Conservation (phyloP, 2,329 filamentous ascomycete species). For the Didymella exigua region DNA sequence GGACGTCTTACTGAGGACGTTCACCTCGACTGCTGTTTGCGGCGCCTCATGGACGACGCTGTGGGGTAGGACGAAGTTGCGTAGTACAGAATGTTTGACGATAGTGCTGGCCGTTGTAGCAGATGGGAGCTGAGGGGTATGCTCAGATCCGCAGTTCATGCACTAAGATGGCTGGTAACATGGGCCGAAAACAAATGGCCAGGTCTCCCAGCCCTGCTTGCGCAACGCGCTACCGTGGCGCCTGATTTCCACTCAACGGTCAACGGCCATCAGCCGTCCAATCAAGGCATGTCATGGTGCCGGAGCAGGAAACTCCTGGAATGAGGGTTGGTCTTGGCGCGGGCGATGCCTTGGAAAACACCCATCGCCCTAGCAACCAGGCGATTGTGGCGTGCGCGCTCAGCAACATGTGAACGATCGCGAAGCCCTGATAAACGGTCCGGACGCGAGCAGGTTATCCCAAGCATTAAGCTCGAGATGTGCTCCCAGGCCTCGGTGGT, state of each 20-base stretch:
- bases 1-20: slow-evolving; percentile 20
- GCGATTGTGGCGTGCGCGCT: slow-evolving; percentile 5
- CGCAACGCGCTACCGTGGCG: slow-evolving; percentile 26
- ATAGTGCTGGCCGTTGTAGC: slow-evolving; percentile 17
- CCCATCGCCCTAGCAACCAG: slow-evolving; percentile 12
- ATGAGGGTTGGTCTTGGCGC: slow-evolving; percentile 21
- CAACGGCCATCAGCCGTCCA: slow-evolving; percentile 22
- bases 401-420: slow-evolving; percentile 3
- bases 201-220: slow-evolving; percentile 28
- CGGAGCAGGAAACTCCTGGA: slow-evolving; percentile 17
- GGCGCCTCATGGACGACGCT: slow-evolving; percentile 25
- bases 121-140: slow-evolving; percentile 23
- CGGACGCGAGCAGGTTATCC: not conserved
- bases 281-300: slow-evolving; percentile 9
- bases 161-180: slow-evolving; percentile 38
- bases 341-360: slow-evolving; percentile 22
- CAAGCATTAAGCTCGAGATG: not conserved
- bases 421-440: not conserved
- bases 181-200: slow-evolving; percentile 36
- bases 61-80: slow-evolving; percentile 13
- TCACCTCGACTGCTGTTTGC: slow-evolving; percentile 27
- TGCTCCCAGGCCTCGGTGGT: not conserved
- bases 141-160: slow-evolving; percentile 43
- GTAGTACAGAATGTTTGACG: slow-evolving; percentile 22
- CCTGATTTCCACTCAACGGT: slow-evolving; percentile 6